Percentiles rank a stretch among this genome's conserved stretches.
These are phyloP conservation scores for Mollisia scopiformis DNA, from an alignment of 2,329 filamentous ascomycete genomes.

Conservation along the genomic window DNA sequence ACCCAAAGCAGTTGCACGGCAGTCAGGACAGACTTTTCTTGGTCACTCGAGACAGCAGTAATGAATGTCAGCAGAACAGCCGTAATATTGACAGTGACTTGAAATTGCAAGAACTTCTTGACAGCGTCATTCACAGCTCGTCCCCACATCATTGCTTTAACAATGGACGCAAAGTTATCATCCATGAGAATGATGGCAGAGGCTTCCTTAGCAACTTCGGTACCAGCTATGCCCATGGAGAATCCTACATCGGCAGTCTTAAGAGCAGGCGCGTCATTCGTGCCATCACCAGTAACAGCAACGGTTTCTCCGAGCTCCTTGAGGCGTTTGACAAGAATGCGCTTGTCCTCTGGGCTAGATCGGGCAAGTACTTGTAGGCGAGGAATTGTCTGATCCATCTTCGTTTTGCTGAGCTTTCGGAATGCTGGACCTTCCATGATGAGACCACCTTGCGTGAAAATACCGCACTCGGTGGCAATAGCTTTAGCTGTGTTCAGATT, in stretches of 20 bases:
- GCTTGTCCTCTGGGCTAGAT: constrained; percentile 72
- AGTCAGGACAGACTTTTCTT: constrained; percentile 70
- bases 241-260: constrained; percentile 70
- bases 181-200: constrained; percentile 65
- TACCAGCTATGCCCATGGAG: constrained; percentile 69
- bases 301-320: constrained; percentile 69
- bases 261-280: constrained; percentile 67
- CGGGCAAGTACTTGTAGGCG: constrained; percentile 69
- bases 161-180: constrained; percentile 65
- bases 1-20: constrained; percentile 85
- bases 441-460: constrained; percentile 55
- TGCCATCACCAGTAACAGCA: constrained; percentile 68
- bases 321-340: constrained; percentile 64
- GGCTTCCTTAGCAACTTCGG: constrained; percentile 65
- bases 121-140: constrained; percentile 59
- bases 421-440: constrained; percentile 73
- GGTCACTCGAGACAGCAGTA: constrained; percentile 66
- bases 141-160: constrained; percentile 64
- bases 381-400: constrained; percentile 62
- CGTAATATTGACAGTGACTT: constrained; percentile 78
- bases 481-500: constrained; percentile 74
- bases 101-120: constrained; percentile 57
- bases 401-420: constrained; percentile 59
- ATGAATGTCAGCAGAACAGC: constrained; percentile 79
- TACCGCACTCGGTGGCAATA: constrained; percentile 73